Base-by-base conservation (phyloP, 441 rosid species). In the Arabidopsis hybrid region DNA sequence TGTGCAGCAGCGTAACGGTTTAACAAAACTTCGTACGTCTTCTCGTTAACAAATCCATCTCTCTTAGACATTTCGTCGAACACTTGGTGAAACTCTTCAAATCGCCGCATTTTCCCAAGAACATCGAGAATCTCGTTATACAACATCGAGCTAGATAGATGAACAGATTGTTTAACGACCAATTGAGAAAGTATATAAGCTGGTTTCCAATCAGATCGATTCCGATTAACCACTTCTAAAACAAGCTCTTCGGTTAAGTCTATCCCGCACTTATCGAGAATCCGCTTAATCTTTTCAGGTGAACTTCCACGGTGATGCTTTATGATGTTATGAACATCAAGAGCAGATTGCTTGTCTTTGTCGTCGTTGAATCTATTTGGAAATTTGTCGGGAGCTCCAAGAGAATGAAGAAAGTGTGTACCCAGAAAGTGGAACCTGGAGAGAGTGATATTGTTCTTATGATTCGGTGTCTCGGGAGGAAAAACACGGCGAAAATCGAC, bases 1-100 rank as follows among this genome's bases (percentile, higher is more conserved):
- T 85, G 88, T 5, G 97, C 90, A 63, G 91, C 95, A 13, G 93
- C 84, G 74, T 82, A 89, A 51, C 96, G 80, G 72, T 83, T 82
- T 35, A 91, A 71, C 75, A 93, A 65, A 57, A 88, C 81, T 66
- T 81, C 67, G 51, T 80, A 91, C 0, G 91, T 88, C 11, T 63
- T 81, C 14, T 70, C 87, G 21, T 86, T 79, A 29, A 75, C 72
- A 61, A 89, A 60, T 36, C 94, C 87, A 59, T 81, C 73, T 81
- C 89, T 85, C 52, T 65, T 52, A 40, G 88, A 79, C 96, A 91
- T 87, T 85, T 84, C 87, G 64, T 88, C 90, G 66, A 88, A 80
- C 87, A 93, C 86, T 75, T 81, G 82, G 68, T 29, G 60, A 53
- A 83, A 50, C 80, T 91, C 94, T 4, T 69, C 81, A 31, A 93